Base-by-base conservation (phyloP, 139 green algal genomes). In the Zygnema cylindricum region DNA sequence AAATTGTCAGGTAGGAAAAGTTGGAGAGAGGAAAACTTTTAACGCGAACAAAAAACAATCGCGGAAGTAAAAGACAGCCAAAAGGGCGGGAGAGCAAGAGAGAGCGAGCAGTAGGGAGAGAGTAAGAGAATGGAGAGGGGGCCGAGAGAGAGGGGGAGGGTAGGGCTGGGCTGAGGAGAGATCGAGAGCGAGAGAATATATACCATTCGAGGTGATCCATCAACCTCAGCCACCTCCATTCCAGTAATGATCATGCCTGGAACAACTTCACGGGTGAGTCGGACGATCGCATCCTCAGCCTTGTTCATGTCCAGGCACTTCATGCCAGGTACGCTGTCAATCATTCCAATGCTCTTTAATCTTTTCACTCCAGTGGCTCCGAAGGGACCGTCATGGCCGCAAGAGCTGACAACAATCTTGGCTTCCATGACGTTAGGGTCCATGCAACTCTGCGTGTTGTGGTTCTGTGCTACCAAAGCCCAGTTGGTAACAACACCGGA, bases 361-460 rank as follows among this genome's bases (percentile, higher is more conserved):
- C 97, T 93, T 94, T 99, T 99, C 21, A 99, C 96, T 92, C 92
- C 94, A 22, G 87, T 93, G 36, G 97, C 97, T 69, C 97, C 97
- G 92, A 99, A 98, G 87, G 97, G 97, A 55, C 97, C 97, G 87
- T 99, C 97, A 88, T 99, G 97, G 63, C 97, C 97, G 69, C 95
- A 98, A 23, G 94, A 96, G 1, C 93, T 96, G 1, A 99, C 95
- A 57, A 99, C 96, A 23, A 99, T 94, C 93, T 97, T 97, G 82
- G 94, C 49, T 78, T 94, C 92, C 81, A 94, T 89, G 30, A 94
- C 91, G 41, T 93, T 93, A 77, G 91, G 91, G 43, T 93, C 91
- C 96, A 98, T 98, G 96, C 96, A 98, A 63, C 93, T 96, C 93
- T 98, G 96, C 43, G 96, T 99, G 93, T 98, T 95, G 91, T 99